These are phyloP conservation scores for Exophiala dermatitidis DNA, from an alignment of 2,329 filamentous ascomycete genomes.

Conservation along the genomic window DNA sequence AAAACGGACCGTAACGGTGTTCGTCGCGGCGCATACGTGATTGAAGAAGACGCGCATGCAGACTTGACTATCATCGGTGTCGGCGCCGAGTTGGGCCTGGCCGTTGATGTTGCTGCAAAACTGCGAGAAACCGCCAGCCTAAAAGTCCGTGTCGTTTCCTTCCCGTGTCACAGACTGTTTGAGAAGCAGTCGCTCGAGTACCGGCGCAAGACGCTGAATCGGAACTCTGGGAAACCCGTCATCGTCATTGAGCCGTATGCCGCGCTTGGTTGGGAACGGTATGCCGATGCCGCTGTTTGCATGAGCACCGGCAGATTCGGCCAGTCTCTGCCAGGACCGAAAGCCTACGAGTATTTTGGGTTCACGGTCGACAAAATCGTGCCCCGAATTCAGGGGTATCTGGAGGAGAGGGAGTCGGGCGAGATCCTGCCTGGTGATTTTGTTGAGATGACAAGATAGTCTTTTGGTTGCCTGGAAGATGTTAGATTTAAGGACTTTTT, in stretches of 20 bases:
- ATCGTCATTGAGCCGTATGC: slow-evolving; percentile 45
- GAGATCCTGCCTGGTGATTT: slow-evolving; percentile 4
- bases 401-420: neutral
- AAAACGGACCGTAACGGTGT: slow-evolving; percentile 29
- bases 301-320: slow-evolving; percentile 41
- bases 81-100: slow-evolving; percentile 43
- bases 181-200: slow-evolving; percentile 41
- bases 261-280: slow-evolving; percentile 45
- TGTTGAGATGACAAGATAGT: slow-evolving; percentile 4
- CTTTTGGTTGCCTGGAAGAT: neutral
- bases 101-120: slow-evolving; percentile 37
- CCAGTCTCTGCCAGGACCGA: slow-evolving; percentile 25
- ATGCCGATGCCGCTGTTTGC: slow-evolving; percentile 42
- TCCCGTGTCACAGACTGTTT: slow-evolving; percentile 45
- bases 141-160: slow-evolving; percentile 40
- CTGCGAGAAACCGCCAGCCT: slow-evolving; percentile 33
- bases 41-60: slow-evolving; percentile 31
- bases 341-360: slow-evolving; percentile 28
- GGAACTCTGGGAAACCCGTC: slow-evolving; percentile 32
- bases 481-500: neutral
- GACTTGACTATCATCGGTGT: slow-evolving; percentile 43
- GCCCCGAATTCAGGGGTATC: neutral
- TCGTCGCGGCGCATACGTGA: slow-evolving; percentile 38
- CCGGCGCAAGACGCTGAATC: slow-evolving; percentile 35
- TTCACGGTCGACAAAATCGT: slow-evolving; percentile 15